These are phyloP conservation scores for Berberis thunbergii DNA, from an alignment of 164 flowering plant genomes.

Conservation along the genomic window DNA sequence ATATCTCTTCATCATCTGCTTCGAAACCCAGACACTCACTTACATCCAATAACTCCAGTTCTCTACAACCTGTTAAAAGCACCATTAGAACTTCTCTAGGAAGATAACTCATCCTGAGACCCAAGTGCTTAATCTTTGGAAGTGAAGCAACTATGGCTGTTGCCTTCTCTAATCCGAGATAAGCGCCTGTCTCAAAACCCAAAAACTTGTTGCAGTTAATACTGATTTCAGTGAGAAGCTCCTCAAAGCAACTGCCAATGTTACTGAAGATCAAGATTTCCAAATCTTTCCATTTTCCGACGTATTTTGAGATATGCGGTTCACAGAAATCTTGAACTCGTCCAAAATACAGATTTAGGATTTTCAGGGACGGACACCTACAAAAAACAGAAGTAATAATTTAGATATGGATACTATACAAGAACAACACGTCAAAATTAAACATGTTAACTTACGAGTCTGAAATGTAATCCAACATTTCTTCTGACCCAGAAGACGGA, in stretches of 20 bases:
- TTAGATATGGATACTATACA: no score
- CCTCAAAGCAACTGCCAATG: not conserved
- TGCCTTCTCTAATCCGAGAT: not conserved
- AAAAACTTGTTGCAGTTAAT: not conserved
- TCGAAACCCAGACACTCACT: not conserved
- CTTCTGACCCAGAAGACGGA: not conserved
- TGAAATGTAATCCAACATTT: no score
- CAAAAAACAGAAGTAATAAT: no score
- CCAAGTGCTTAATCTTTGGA: not conserved
- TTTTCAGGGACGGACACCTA: no score
- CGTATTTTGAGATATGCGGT: no score
- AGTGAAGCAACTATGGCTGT: not conserved
- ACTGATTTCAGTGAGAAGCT: not conserved
- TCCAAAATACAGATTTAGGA: no score
- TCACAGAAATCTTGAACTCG: no score
- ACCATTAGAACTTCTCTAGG: not conserved
- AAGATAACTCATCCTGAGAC: not conserved
- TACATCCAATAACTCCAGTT: not conserved
- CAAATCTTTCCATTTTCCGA: no score
- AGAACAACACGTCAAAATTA: not conserved
- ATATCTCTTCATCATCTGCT: conserved; percentile 1
- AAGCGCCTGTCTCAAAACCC: not conserved
- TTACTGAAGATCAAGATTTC: no score
- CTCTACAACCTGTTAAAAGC: not conserved
- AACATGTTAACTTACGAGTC: no score